A percentile compares a stretch with the other conserved stretches of the same genome.
phyloP scores from a whole-genome alignment of 2,329 filamentous ascomycete species.

The Teratosphaeria viscida region DNA sequence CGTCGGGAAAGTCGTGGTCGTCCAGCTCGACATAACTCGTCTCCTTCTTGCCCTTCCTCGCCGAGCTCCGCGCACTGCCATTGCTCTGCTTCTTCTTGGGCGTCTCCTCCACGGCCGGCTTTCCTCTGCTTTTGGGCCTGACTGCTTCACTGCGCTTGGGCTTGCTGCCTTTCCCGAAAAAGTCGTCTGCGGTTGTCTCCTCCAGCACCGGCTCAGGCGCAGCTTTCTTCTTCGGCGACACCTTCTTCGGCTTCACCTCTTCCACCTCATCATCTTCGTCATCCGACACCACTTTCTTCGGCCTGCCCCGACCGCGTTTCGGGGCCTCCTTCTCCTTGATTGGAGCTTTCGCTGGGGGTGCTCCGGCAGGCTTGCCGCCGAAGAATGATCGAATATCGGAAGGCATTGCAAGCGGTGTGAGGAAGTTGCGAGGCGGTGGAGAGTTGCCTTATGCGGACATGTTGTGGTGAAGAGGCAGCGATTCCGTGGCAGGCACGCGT shows the following conservation, averaged over 20 bases:
- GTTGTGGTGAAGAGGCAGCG: background rate
- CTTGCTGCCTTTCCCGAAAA: constrained; percentile 48
- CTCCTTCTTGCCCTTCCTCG: constrained; percentile 31
- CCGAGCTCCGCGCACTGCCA: constrained; percentile 22
- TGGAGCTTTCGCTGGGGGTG: constrained; percentile 14
- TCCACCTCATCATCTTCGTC: constrained; percentile 46
- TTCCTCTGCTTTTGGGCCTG: constrained; percentile 13
- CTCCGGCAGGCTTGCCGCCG: constrained; percentile 56
- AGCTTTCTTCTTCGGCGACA: constrained; percentile 46
- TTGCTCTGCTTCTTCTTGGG: constrained; percentile 29
- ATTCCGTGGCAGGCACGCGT: background rate
- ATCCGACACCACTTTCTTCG: constrained; percentile 63
- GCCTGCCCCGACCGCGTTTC: constrained; percentile 40
- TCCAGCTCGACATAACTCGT: constrained; percentile 29
- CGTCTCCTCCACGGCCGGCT: constrained; percentile 24
- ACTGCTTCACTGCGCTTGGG: constrained; percentile 38
- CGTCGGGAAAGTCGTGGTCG: constrained; percentile 27
- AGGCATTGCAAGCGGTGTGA: constrained; percentile 49
- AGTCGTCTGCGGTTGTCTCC: constrained; percentile 51
- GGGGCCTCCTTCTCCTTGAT: constrained; percentile 22
- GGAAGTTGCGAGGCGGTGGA: background rate
- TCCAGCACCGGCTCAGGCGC: constrained; percentile 26
- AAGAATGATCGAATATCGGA: constrained; percentile 84
- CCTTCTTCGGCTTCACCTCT: constrained; percentile 38
- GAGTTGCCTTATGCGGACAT: background rate